Percentiles rank a stretch among this genome's conserved stretches.
Evolutionary conservation across 169 alveolate genomes (phyloP).

Genomic region (Cryptosporidium meleagridis): DNA sequence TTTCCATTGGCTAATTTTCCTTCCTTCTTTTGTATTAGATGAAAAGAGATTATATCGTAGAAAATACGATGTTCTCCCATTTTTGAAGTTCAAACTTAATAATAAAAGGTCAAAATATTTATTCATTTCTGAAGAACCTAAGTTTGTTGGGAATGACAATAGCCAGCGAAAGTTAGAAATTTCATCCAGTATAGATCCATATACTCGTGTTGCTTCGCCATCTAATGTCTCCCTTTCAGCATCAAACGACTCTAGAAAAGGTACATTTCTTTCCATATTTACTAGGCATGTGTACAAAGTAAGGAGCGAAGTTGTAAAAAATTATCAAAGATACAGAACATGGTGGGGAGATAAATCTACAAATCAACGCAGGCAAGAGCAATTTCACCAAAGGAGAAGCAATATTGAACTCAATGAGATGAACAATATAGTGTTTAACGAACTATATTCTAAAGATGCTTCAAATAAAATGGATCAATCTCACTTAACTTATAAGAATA

Average conservation of each 20-base stretch:
- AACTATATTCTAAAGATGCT: not conserved
- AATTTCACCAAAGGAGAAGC: not conserved
- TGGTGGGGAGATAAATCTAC: conserved; percentile 68
- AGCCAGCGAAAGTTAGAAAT: not conserved
- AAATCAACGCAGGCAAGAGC: not conserved
- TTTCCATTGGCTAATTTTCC: conserved; percentile 66
- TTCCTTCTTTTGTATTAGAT: conserved; percentile 63
- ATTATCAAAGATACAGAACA: conserved; percentile 51
- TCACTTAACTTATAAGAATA: not conserved
- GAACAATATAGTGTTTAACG: not conserved
- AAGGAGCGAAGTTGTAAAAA: conserved; percentile 49
- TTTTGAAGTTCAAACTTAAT: conserved; percentile 14
- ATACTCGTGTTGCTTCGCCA: not conserved
- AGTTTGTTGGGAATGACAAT: not conserved
- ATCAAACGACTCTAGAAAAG: conserved; percentile 52
- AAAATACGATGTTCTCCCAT: conserved; percentile 50
- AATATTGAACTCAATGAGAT: conserved; percentile 24
- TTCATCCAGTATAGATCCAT: not conserved
- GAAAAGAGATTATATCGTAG: conserved; percentile 54
- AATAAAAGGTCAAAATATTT: conserved; percentile 33
- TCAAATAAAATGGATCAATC: not conserved
- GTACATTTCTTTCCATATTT: conserved; percentile 23
- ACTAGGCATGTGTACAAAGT: conserved; percentile 47
- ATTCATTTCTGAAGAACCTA: conserved; percentile 2
- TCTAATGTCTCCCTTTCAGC: conserved; percentile 15